A percentile compares a stretch with the other conserved stretches of the same genome.
Evolutionary conservation across 495 filamentous ascomycete species (phyloP).

Genomic region (Xylaria curta): DNA sequence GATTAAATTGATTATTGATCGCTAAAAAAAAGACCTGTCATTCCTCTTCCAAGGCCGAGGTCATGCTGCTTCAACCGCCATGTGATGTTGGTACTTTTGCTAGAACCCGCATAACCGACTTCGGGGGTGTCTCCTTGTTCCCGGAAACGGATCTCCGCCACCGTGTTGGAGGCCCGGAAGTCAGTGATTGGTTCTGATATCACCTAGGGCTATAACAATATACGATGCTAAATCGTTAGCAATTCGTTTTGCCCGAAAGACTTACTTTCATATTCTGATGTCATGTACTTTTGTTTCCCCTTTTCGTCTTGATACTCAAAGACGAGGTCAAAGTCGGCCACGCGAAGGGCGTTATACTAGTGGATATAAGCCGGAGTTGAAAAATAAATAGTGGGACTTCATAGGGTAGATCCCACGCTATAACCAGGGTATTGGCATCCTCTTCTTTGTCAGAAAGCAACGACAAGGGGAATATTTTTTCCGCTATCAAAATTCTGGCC

Average conservation of each 20-base stretch:
- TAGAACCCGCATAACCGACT: constrained; percentile 3
- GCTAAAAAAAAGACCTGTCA: constrained; percentile 2
- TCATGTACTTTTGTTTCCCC: neutral
- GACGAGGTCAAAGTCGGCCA: neutral
- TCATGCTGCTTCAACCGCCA: neutral
- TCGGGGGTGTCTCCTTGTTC: constrained; percentile 13
- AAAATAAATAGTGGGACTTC: neutral
- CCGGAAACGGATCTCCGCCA: constrained; percentile 18
- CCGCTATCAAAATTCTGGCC: neutral
- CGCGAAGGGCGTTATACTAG: neutral
- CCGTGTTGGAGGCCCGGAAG: constrained; percentile 7
- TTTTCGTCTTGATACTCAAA: neutral
- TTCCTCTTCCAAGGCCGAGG: neutral
- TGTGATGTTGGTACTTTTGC: neutral
- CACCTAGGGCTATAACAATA: neutral
- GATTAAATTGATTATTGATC: neutral
- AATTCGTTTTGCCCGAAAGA: neutral
- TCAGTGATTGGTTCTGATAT: neutral
- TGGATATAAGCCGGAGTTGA: constrained; percentile 19
- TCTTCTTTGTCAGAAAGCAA: neutral
- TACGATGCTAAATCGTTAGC: neutral
- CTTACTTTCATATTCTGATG: neutral
- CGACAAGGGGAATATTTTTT: neutral
- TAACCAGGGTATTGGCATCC: neutral
- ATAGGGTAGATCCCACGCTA: neutral